phyloP scores from a whole-genome alignment of 495 filamentous ascomycete species.

The Trichocladium antarcticum region DNA sequence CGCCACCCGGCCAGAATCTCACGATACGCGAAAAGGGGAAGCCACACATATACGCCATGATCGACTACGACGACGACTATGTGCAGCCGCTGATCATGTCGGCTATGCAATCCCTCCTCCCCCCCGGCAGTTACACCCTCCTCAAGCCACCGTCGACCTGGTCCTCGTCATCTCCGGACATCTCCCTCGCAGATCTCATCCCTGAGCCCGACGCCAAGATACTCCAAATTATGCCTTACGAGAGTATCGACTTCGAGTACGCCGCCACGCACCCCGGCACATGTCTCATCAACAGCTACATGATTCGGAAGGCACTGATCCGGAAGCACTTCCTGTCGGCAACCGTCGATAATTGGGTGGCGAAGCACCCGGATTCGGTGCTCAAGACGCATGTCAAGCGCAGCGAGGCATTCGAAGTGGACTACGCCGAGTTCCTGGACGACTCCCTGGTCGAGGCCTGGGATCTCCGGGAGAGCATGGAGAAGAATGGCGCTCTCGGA shows the following conservation, averaged over 20 bases:
- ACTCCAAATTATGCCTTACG: constrained; percentile 80
- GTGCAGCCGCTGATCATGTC: constrained; percentile 70
- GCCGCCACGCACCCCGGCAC: constrained; percentile 48
- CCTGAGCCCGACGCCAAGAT: constrained; percentile 37
- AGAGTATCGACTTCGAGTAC: constrained; percentile 71
- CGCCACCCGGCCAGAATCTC: background rate
- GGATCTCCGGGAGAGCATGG: constrained; percentile 67
- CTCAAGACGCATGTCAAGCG: constrained; percentile 59
- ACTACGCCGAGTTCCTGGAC: constrained; percentile 93
- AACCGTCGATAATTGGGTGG: constrained; percentile 67
- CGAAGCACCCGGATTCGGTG: constrained; percentile 64
- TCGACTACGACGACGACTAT: constrained; percentile 78
- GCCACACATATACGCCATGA: constrained; percentile 51
- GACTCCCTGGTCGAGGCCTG: constrained; percentile 84
- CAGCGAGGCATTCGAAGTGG: constrained; percentile 75
- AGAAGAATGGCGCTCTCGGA: constrained; percentile 43
- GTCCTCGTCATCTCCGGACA: constrained; percentile 12
- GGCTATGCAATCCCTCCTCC: constrained; percentile 55
- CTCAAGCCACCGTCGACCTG: constrained; percentile 18
- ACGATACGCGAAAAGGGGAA: background rate
- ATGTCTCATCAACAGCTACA: constrained; percentile 65
- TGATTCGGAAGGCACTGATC: constrained; percentile 95
- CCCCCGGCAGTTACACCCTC: constrained; percentile 28
- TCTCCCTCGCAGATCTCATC: constrained; percentile 24
- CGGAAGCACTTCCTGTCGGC: constrained; percentile 84